Evolutionary conservation across 108 stramenopile genomes (phyloP), one percentile per base, ranked within the genome.

Genomic region (Skeletonema costatum): DNA sequence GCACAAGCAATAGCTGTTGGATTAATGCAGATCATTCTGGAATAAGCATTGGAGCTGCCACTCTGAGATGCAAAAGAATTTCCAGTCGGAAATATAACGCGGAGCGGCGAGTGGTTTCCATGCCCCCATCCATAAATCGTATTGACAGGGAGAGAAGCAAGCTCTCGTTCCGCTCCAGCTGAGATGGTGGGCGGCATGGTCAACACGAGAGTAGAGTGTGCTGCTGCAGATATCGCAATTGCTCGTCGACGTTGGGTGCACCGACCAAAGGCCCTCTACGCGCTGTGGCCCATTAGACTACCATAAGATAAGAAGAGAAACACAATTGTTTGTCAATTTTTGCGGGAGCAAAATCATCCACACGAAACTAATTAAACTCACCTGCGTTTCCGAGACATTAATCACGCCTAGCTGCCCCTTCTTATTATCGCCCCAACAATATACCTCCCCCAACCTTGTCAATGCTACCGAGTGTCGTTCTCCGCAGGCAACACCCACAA

Each of bases 351-450:
- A 33, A 21, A 16, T 5, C 21, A 21, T 53, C 12, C 53, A 10
- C 9, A 56, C 25, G 0, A 25, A 25, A 25, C 0, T 3, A 16
- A 56, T 56, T 5, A 21, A 32, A 68, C 68, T 53, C 68, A 68
- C 68, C 41, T 32, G 29, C 1, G 66, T 50, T 29, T 63, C 48
- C 32, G 44, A 32, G 30, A 25, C 4, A 4, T 1, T 14, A 13
- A 48, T 31, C 5, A 85, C 70, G 16, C 92, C 94, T 51, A 95
- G 72, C 68, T 96, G 95, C 0, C 91, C 95, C 10, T 80, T 66
- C 11, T 82, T 68, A 71, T 96, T 96, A 71, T 91, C 90, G 4
- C 95, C 95, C 92, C 92, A 96, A 30, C 88, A 89, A 64, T 88
- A 96, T 5, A 96, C 90, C 71, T 90, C 91, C 13, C 95, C 95